Conservation (phyloP, 768 basidiomycete genomes). For the Russula olivacea region DNA sequence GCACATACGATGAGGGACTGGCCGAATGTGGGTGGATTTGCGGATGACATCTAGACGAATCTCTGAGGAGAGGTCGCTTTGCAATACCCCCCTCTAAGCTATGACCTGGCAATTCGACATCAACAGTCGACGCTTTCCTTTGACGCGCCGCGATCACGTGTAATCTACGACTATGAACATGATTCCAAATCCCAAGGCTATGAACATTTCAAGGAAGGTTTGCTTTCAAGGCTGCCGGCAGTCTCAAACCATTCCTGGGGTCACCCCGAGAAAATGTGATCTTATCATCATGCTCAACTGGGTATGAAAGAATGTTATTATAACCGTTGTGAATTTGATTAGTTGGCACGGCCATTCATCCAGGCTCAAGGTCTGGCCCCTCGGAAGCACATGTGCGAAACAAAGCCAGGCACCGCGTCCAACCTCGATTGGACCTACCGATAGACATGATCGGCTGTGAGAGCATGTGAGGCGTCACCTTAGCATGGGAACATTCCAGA, state of each 20-base stretch:
- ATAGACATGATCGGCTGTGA: slow-evolving; percentile 79
- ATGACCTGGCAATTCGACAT: too few relatives aligned
- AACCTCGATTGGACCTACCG: slow-evolving; percentile 44
- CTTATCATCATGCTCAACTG: neutral
- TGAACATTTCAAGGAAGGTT: too few relatives aligned
- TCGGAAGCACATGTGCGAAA: neutral
- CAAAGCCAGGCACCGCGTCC: neutral
- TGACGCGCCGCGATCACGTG: slow-evolving; percentile 22
- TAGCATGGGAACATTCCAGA: slow-evolving; percentile 22
- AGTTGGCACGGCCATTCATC: slow-evolving; percentile 1
- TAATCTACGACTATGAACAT: neutral
- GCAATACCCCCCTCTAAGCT: too few relatives aligned
- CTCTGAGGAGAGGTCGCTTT: neutral
- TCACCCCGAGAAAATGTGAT: neutral
- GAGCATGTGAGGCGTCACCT: slow-evolving; percentile 41
- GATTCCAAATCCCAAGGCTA: too few relatives aligned
- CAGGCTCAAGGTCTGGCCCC: neutral
- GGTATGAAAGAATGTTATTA: slow-evolving; percentile 7
- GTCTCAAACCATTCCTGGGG: neutral
- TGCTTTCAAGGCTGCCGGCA: neutral
- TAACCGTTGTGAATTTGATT: neutral
- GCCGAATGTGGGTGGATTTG: slow-evolving; percentile 27
- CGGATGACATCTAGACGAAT: slow-evolving; percentile 14
- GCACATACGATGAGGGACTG: slow-evolving; percentile 33
- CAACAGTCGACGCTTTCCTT: too few relatives aligned